A percentile compares a stretch with the other conserved stretches of the same genome.
Conservation (phyloP, 129 eudicot species). For the Oenanthe sinensis region DNA sequence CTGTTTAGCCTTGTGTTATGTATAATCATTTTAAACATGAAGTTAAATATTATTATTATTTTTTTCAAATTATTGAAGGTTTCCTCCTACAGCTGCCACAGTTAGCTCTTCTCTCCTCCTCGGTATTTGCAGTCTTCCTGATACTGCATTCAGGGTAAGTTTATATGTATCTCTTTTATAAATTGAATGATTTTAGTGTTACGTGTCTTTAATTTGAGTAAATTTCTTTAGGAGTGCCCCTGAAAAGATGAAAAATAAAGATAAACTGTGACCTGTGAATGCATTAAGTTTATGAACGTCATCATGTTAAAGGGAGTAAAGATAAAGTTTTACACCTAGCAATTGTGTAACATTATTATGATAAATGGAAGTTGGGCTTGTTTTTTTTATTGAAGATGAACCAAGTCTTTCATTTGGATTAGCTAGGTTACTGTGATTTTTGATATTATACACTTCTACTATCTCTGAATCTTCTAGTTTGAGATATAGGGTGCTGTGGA, state of each 20-base stretch:
- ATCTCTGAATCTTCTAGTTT: constrained; percentile 8
- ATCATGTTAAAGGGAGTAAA: not conserved
- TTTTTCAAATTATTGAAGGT: constrained; percentile 26
- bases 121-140: constrained; percentile 94
- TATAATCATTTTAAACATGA: not conserved
- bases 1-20: not conserved
- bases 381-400: not conserved
- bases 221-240: not conserved
- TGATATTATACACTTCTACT: not conserved
- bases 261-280: not conserved
- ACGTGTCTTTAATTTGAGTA: not conserved
- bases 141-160: constrained; percentile 77
- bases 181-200: not conserved
- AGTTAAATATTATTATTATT: not conserved
- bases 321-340: not conserved
- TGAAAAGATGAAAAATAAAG: no score
- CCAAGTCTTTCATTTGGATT: not conserved
- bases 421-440: not conserved
- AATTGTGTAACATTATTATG: not conserved
- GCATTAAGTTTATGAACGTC: not conserved
- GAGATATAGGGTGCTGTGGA: constrained; percentile 79
- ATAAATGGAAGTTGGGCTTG: not conserved
- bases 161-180: not conserved
- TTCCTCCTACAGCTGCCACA: constrained; percentile 98
- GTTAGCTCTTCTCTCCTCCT: constrained; percentile 86